Evolutionary conservation across 768 basidiomycete genomes (phyloP).

Genomic region (Boletus sp.): DNA sequence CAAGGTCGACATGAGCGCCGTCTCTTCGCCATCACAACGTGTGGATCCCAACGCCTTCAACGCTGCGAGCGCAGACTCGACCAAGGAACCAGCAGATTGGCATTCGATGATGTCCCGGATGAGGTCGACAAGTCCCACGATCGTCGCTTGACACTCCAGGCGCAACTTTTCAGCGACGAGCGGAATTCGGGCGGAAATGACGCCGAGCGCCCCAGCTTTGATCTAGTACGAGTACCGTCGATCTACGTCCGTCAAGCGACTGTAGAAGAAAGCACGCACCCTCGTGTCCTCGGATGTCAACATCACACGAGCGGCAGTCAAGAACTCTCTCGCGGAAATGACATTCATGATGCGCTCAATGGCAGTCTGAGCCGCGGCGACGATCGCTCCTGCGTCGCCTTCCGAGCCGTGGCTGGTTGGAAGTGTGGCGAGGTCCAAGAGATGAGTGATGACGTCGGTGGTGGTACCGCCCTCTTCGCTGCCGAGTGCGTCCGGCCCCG

Average conservation of each 20-base stretch:
- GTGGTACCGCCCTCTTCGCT: slow-evolving; percentile 27
- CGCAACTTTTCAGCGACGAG: slow-evolving; percentile 59
- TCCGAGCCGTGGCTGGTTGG: slow-evolving; percentile 32
- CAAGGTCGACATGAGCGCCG: slow-evolving; percentile 54
- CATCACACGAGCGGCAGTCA: slow-evolving; percentile 54
- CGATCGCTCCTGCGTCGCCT: slow-evolving; percentile 43
- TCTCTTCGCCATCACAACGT: slow-evolving; percentile 64
- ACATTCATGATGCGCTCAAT: slow-evolving; percentile 55
- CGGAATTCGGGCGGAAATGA: slow-evolving; percentile 66
- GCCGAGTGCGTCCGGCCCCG: slow-evolving; percentile 10
- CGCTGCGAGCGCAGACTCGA: slow-evolving; percentile 53
- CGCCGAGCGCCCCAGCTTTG: slow-evolving; percentile 64
- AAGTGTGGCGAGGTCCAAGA: slow-evolving; percentile 48
- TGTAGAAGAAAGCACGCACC: slow-evolving; percentile 38
- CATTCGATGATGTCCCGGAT: slow-evolving; percentile 49
- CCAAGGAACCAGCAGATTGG: slow-evolving; percentile 40
- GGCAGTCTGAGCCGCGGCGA: slow-evolving; percentile 46
- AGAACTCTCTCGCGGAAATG: slow-evolving; percentile 72
- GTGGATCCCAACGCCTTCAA: slow-evolving; percentile 60
- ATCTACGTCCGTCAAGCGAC: not conserved
- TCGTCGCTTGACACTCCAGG: slow-evolving; percentile 43
- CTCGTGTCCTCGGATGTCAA: slow-evolving; percentile 49
- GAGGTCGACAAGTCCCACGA: slow-evolving; percentile 52
- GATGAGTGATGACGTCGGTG: slow-evolving; percentile 44
- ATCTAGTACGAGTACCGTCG: slow-evolving; percentile 40